Evolutionary conservation across 2,329 filamentous ascomycete species (phyloP).

Genomic region (Claviceps capensis): DNA sequence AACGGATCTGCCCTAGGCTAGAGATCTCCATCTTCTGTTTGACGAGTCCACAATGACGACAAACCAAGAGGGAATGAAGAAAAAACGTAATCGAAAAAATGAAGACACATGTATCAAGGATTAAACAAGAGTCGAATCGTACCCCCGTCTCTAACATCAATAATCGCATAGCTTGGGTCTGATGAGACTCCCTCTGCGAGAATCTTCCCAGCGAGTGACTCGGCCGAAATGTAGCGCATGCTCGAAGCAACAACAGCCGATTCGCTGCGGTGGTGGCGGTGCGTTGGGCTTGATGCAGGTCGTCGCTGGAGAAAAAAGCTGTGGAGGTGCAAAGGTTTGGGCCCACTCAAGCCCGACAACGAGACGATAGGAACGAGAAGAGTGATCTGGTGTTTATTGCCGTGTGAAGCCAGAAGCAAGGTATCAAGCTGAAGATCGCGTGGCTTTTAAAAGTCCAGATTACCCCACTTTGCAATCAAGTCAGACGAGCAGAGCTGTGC

Average conservation of each 20-base stretch:
- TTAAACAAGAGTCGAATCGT: slow-evolving; percentile 11
- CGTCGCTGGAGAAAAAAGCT: neutral
- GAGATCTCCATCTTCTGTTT: neutral
- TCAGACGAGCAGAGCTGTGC: neutral
- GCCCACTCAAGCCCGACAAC: neutral
- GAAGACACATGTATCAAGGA: neutral
- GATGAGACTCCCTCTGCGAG: slow-evolving; percentile 31
- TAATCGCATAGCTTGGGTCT: slow-evolving; percentile 48
- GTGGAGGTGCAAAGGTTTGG: neutral
- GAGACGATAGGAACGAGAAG: neutral
- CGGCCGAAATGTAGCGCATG: slow-evolving; percentile 54
- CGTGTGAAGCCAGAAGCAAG: neutral
- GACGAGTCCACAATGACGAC: neutral
- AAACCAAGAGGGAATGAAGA: neutral
- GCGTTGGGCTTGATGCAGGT: neutral
- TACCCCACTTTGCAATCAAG: neutral
- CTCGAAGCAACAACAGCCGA: slow-evolving; percentile 47
- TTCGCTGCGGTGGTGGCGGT: slow-evolving; percentile 16
- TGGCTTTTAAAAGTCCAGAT: neutral
- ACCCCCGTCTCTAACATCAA: slow-evolving; percentile 85
- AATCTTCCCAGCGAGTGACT: slow-evolving; percentile 53
- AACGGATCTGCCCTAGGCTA: neutral
- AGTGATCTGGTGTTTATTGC: neutral
- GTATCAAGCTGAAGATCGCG: neutral
- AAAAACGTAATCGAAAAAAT: neutral